Evolutionary conservation across 495 filamentous ascomycete species (phyloP).

Genomic region (Neurospora africana): DNA sequence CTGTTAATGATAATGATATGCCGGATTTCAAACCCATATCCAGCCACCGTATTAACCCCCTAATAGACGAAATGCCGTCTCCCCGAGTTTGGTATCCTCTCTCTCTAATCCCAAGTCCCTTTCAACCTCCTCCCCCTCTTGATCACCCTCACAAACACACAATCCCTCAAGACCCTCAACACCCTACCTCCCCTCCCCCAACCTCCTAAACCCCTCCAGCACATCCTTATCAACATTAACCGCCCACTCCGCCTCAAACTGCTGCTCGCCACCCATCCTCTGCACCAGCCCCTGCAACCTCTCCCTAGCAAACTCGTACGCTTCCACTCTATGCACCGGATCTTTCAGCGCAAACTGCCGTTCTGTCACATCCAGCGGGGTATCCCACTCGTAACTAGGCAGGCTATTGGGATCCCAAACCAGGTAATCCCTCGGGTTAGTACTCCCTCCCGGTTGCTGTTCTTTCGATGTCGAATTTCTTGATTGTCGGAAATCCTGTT

Average conservation of each 20-base stretch:
- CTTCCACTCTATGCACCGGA: constrained; percentile 58
- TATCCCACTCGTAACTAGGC: constrained; percentile 57
- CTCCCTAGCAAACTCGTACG: constrained; percentile 59
- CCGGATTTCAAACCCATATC: neutral
- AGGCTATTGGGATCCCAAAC: constrained; percentile 56
- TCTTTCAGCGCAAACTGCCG: constrained; percentile 50
- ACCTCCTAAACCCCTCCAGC: constrained; percentile 48
- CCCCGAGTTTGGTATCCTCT: neutral
- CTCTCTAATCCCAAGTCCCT: neutral
- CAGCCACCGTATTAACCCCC: neutral
- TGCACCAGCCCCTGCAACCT: constrained; percentile 55
- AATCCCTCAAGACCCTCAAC: neutral
- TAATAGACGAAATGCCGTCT: neutral
- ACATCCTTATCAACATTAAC: constrained; percentile 82
- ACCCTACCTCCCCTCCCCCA: constrained; percentile 10
- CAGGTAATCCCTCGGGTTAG: constrained; percentile 29
- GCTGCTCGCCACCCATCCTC: constrained; percentile 57
- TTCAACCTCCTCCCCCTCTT: neutral
- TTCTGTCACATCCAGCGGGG: constrained; percentile 44
- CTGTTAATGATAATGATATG: neutral
- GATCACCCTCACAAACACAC: neutral
- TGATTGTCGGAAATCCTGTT: neutral
- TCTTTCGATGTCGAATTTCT: neutral
- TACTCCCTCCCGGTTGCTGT: neutral
- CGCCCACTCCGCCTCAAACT: constrained; percentile 69